Evolutionary conservation across 2,329 filamentous ascomycete genomes (phyloP), one percentile per base, ranked within the genome.

Genomic region (Ceratocystis alfenasii): DNA sequence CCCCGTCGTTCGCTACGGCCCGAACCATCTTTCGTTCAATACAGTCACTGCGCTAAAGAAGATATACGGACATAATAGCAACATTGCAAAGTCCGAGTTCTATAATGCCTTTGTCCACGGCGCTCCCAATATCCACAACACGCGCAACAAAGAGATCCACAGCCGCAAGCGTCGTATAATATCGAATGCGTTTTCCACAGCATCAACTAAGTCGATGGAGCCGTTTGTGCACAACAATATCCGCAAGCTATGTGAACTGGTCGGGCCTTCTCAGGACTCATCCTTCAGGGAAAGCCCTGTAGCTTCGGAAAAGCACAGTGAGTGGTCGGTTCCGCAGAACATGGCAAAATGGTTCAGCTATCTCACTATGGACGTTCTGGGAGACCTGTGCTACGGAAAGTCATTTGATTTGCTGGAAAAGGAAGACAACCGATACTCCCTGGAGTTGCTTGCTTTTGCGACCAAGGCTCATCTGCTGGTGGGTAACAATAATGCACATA

Each of bases 1-100:
- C 70, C 77, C 79, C n/a, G 74, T 85, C 63, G 87, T 93, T n/a
- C 87, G 90, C 33, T 89, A 87, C 69, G 88, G 87, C 0, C 90
- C 90, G 57, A 90, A 90, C 74, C 84, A 83, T 68, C 77, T 95
- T 53, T 89, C 86, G 0, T 83, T 95, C 77, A 93, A 94, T 78
- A 86, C 84, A 65, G 82, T 81, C 68, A 80, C 81, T 6, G 87
- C 87, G 0, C 77, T 89, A 67, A 83, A 84, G 73, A 81, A 84
- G 20, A 86, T 88, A 68, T 86, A 87, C 74, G 83, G 84, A 69
- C 83, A 85, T 76, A 78, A 78, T 62, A 44, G 44, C 12, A 86
- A 86, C 68, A 83, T 87, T 36, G 77, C 80, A 74, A 89, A 90
- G 76, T 81, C 86, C 50, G 80, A 85, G 70, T 89, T 89, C 76